Evolutionary conservation across 2,329 filamentous ascomycete genomes (phyloP), one percentile per base, ranked within the genome.

Genomic region (Xylariales sp.): DNA sequence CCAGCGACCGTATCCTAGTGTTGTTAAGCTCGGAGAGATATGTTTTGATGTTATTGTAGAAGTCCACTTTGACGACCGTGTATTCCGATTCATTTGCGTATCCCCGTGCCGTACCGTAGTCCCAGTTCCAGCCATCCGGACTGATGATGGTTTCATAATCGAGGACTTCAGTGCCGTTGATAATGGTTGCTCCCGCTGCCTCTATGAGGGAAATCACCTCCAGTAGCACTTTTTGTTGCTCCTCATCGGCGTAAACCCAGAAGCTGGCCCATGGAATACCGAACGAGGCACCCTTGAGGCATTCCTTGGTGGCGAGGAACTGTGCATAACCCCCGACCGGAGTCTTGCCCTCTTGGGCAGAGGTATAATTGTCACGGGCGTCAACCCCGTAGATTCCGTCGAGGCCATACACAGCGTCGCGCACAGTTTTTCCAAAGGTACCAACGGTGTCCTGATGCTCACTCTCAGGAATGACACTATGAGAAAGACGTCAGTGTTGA

Each of bases 81-180:
- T 82, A 88, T 58, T 88, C 84, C 11, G 80, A 86, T 60, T 87
- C 78, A 46, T 88, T 86, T n/a, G 79, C 64, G 51, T 67, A 79
- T 3, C 81, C 80, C 4, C 81, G 74, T 1, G 67, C 71, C 5
- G 64, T 70, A 11, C 83, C 82, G 47, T 78, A 84, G 52, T 85
- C 82, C 74, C 85, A 89, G 59, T 88, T 70, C 84, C 84, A 89
- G n/a, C 82, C 81, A 36, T 74, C 58, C 0, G 78, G 81, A 22
- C 74, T 76, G 10, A 88, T 73, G 18, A 86, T 76, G 0, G 64
- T 75, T 53, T 80, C 60, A 51, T 78, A 74, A 55, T 78, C 67
- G 16, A 78, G 77, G 2, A 89, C 70, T 55, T 89, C 84, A 1
- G 82, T 86, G 19, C 73, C 72, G 53, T 88, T 86, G 53, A 88